phyloP scores from a whole-genome alignment of 2,329 filamentous ascomycete species.

The Lasiodiplodia hormozganensis region DNA sequence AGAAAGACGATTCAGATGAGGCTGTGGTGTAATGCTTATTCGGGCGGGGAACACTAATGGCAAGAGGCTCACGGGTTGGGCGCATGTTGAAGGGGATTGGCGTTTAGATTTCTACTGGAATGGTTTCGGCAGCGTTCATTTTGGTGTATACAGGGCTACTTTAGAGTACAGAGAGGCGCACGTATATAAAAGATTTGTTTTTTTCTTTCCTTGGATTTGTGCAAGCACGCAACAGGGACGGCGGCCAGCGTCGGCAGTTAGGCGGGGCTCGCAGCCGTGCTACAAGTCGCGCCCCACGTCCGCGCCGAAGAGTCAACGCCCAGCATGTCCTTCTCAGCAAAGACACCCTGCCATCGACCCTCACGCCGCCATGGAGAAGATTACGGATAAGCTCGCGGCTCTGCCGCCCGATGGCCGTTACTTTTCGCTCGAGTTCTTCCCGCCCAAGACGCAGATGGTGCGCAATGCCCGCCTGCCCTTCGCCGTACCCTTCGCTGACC shows the following conservation, averaged over 20 bases:
- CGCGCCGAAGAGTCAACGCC: conserved; percentile 18
- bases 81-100: background rate
- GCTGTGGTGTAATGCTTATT: background rate
- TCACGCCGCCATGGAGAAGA: conserved; percentile 58
- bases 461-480: conserved; percentile 26
- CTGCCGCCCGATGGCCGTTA: conserved; percentile 82
- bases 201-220: background rate
- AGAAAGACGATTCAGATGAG: conserved; percentile 39
- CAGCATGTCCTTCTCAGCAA: conserved; percentile 20
- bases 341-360: conserved; percentile 11
- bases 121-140: background rate
- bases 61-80: background rate
- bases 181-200: background rate
- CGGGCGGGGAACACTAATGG: background rate
- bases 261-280: conserved; percentile 13
- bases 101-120: background rate
- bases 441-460: conserved; percentile 91
- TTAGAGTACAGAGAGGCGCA: background rate
- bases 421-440: conserved; percentile 99
- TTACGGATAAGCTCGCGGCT: conserved; percentile 93
- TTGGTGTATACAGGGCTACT: background rate
- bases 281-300: conserved; percentile 17
- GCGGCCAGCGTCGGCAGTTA: conserved; percentile 15
- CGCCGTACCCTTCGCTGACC: conserved; percentile 18
- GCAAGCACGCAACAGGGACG: background rate